Evolutionary conservation across 805 yeast species (phyloP), one percentile per base, ranked within the genome.

Genomic region (Yarrowia bubula): DNA sequence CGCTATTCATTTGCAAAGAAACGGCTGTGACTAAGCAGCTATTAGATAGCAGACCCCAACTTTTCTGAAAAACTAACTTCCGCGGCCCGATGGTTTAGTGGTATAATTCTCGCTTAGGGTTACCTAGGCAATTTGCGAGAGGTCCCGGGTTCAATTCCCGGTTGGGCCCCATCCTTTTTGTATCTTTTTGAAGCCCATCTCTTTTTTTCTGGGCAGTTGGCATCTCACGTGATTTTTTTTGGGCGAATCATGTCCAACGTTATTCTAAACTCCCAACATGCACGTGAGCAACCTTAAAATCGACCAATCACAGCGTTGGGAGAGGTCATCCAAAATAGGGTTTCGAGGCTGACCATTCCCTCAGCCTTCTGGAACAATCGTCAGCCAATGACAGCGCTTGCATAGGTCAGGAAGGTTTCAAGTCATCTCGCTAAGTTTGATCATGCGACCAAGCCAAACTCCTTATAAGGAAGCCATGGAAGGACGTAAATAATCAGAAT

Each of bases 71-170:
- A 15, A 1, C 8, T 6, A 4, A 15, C 13, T 8, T 2, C 17
- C 38, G 28, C n/a, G 58, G 58, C 58, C 58, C 44, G 58, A 51
- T 51, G 58, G 58, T 51, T 51, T 51, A 51, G 58, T 51, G 58
- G 58, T 51, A 51, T 51, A 51, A 51, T 51, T 51, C 58, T 51
- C 58, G 58, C 58, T 51, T 51, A 51, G 58, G 58, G 58, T 51
- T 32, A 37, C 58, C 58, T 51, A 22, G n/a, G 58, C 58, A 37
- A 51, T 51, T 51, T 51, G 58, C 58, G 58, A 51, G 58, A 51
- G 58, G 58, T 51, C 58, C 58, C 58, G 58, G 58, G 58, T 51
- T 51, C 58, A 51, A 51, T 51, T 51, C 58, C 58, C 58, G 58
- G 58, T 51, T 51, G 58, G 58, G 58, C 58, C 42, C 58, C 33